Base-by-base conservation (phyloP, 306 rosid species). In the Prosopis cineraria region DNA sequence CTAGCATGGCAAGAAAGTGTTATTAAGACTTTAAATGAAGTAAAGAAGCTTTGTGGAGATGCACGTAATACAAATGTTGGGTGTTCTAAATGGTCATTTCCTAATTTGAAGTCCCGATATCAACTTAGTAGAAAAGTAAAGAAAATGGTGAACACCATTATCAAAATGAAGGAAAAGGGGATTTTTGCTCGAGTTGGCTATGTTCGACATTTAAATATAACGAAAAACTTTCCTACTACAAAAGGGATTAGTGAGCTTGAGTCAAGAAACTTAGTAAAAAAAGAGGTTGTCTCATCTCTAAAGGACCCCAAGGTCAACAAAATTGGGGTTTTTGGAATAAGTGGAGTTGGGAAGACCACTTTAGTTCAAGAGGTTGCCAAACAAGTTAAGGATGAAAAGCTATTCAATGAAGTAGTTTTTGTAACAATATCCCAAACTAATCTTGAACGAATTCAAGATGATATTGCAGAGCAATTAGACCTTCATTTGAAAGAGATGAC, bases 71-170 rank as follows among this genome's bases (percentile, higher is more conserved):
- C 36, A 0, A 30, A 8, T 6, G 41, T 3, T 1, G 33, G 74
- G 40, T 80, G 82, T 4, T 29, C 43, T 1, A 22, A 10, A 16
- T 68, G 77, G 55, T 53, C 69, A 36, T 79, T 66, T 50, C 52
- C 47, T 1, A 76, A 80, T 40, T 24, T 80, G 40, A 25, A 22
- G 63, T 52, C 1, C 0, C 53, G 82, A 0, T 36, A 72, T 66
- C 73, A 33, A 4, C 73, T 55, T 14, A 31, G 88, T 8, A 70
- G 52, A 30, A 37, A 25, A 55, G 83, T 81, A 3, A 37, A n/a
- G 41, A 55, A 74, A 73, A 43, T 81, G 36, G 25, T 36, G 5
- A 0, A 12, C 13, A 0, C 3, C 2, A 55, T 74, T n/a, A 33
- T 0, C 27, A 8, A 14, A 14, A 14, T 77, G 16, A 48, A 19